Conservation (phyloP, 2,329 filamentous ascomycete species). For the Fusarium pseudoanthophilum region DNA sequence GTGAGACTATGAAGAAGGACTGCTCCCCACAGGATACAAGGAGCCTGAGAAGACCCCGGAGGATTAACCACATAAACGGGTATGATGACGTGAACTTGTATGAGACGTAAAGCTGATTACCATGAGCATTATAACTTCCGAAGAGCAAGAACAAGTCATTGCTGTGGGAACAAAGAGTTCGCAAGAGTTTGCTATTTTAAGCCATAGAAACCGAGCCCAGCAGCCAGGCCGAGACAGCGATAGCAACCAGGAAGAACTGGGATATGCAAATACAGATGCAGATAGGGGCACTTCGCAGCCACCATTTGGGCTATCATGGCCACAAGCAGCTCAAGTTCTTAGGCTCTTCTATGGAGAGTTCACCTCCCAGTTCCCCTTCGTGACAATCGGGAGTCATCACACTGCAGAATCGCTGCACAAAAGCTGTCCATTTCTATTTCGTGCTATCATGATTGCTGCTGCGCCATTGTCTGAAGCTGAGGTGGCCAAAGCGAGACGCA, state of each 20-base stretch:
- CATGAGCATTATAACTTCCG: not conserved
- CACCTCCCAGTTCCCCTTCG: conserved; percentile 53
- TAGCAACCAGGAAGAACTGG: not conserved
- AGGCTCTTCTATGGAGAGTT: conserved; percentile 48
- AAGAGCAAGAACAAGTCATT: not conserved
- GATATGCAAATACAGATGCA: not conserved
- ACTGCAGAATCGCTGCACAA: conserved; percentile 46
- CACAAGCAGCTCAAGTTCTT: conserved; percentile 51
- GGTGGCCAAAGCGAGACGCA: conserved; percentile 54
- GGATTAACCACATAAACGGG: conserved; percentile 44
- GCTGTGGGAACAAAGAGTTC: not conserved
- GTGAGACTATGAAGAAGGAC: conserved; percentile 42
- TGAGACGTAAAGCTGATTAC: not conserved
- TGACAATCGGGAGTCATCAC: conserved; percentile 46
- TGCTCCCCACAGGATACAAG: conserved; percentile 46
- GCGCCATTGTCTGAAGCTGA: conserved; percentile 44
- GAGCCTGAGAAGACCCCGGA: conserved; percentile 47
- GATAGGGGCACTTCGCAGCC: conserved; percentile 2
- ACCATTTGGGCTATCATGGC: conserved; percentile 54
- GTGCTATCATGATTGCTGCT: conserved; percentile 53
- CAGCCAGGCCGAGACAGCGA: not conserved
- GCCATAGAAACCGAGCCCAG: no score
- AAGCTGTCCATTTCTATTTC: conserved; percentile 54
- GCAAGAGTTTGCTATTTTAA: not conserved
- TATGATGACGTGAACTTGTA: conserved; percentile 8